Evolutionary conservation across 2,329 filamentous ascomycete species (phyloP), one percentile per base, ranked within the genome.

Genomic region (Diplodia seriata): DNA sequence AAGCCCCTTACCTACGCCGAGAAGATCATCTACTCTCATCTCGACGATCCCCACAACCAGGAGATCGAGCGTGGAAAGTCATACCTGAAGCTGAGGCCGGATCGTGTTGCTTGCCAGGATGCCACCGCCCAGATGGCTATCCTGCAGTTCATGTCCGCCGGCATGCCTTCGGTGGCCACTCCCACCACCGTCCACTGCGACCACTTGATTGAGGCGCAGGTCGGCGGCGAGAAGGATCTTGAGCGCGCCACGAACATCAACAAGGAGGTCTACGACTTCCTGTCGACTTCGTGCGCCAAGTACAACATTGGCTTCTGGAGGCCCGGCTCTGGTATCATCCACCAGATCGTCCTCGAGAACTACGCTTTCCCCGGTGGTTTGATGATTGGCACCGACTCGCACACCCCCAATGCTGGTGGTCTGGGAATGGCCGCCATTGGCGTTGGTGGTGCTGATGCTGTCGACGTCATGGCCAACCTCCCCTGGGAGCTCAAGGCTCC

Each of bases 221-320:
- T 94, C 76, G 95, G 95, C 79, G 94, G 94, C 75, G 89, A 86
- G 72, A 95, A 97, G 89, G 95, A 99, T 91, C 85, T 98, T 81
- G 91, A 88, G 70, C 89, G 94, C 77, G 95, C 95, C 76, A 86
- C 94, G 77, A 87, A 89, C 75, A 97, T 97, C 85, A 98, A 98
- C 90, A 97, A 96, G 87, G 94, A 98, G 83, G 95, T 99, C 75
- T 99, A 98, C 85, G 91, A 98, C 84, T 99, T 99, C 87, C 85
- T 99, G 79, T 88, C 93, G 70, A 90, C 90, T 71, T 91, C 94
- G 73, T 98, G 94, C 81, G 94, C 94, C 78, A 99, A 98, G 87
- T 99, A 98, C 87, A 94, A 98, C 87, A 98, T 98, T 81, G 95
- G 95, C 86, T 98, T 98, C 90, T 99, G 95, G 95, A 93, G 89